Percentiles rank a stretch among this genome's conserved stretches.
Evolutionary conservation across 306 rosid species (phyloP).

Genomic region (Quercus parvula): DNA sequence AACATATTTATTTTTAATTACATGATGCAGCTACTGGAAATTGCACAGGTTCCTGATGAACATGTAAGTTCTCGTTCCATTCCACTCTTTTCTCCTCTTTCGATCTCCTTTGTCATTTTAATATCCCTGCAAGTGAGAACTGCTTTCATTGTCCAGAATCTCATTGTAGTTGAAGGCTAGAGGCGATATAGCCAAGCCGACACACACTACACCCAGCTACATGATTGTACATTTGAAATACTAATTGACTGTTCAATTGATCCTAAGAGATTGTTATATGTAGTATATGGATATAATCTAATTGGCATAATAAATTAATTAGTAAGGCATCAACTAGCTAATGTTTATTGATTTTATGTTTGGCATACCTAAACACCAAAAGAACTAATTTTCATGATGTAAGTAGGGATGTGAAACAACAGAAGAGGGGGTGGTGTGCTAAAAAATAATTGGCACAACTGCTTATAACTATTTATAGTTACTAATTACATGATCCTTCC

Average conservation of each 20-base stretch:
- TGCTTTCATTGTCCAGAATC: not conserved
- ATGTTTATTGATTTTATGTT: not conserved
- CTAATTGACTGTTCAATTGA: not conserved
- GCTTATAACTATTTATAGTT: not conserved
- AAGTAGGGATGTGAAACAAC: not conserved
- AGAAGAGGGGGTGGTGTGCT: not conserved
- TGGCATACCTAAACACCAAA: not conserved
- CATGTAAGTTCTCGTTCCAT: slow-evolving; percentile 58
- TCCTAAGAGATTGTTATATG: not conserved
- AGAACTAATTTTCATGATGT: not conserved
- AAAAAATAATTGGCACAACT: too few relatives aligned
- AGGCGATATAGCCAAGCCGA: not conserved
- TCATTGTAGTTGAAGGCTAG: not conserved
- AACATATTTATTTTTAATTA: slow-evolving; percentile 25
- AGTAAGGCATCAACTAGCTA: not conserved
- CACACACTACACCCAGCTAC: not conserved
- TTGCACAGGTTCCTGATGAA: slow-evolving; percentile 94
- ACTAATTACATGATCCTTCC: not conserved
- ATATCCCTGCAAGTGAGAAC: not conserved
- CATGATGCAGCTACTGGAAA: slow-evolving; percentile 86
- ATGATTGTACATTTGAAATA: not conserved
- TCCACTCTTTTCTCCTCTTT: not conserved
- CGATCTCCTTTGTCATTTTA: not conserved
- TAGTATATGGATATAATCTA: not conserved
- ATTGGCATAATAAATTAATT: not conserved